phyloP scores from a whole-genome alignment of 2,329 filamentous ascomycete genomes.

The Xylariaceae sp. region DNA sequence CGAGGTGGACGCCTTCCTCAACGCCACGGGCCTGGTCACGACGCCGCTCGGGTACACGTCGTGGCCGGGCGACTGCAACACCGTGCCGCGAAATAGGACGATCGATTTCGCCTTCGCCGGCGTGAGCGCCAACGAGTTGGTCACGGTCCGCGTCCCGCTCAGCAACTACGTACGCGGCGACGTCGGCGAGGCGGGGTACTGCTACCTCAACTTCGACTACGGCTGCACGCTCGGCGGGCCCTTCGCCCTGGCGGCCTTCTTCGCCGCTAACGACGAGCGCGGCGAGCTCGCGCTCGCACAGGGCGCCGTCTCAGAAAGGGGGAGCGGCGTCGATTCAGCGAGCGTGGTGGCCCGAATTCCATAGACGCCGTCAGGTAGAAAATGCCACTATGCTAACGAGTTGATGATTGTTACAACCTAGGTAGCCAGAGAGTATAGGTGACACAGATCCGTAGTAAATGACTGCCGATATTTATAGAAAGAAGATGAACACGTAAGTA shows the following conservation, averaged over 20 bases:
- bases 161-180: conserved; percentile 24
- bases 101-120: conserved; percentile 21
- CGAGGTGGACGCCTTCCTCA: conserved; percentile 10
- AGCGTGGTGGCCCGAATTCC: too few relatives aligned
- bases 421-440: too few relatives aligned
- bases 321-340: too few relatives aligned
- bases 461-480: too few relatives aligned
- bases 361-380: too few relatives aligned
- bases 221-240: conserved; percentile 24
- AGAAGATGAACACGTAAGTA: too few relatives aligned
- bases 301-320: conserved; percentile 22
- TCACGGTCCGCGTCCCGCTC: conserved; percentile 23
- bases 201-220: conserved; percentile 18
- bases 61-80: conserved; percentile 22
- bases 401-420: too few relatives aligned
- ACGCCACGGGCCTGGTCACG: conserved; percentile 11
- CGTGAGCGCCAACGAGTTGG: conserved; percentile 10
- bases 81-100: conserved; percentile 19
- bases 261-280: conserved; percentile 25
- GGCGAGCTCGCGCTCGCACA: conserved; percentile 25
- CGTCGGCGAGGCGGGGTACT: conserved; percentile 12
- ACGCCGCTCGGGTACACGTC: conserved; percentile 10
- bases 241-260: conserved; percentile 24
- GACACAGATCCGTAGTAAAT: too few relatives aligned
- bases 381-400: too few relatives aligned